phyloP scores from a whole-genome alignment of 2,329 filamentous ascomycete species.

The Beauveria asiatica region DNA sequence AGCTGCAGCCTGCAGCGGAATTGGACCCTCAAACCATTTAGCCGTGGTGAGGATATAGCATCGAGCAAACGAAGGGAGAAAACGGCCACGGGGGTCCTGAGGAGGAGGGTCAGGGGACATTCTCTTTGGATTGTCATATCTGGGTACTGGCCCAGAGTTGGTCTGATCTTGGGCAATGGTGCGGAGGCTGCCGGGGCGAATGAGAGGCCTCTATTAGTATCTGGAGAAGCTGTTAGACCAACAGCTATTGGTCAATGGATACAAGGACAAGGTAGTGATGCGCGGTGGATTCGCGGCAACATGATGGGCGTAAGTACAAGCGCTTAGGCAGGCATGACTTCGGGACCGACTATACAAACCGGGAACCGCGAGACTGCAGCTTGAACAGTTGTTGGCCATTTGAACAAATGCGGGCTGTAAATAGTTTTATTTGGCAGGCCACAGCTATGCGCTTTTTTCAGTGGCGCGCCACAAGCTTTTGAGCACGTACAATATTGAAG shows the following conservation, averaged over 20 bases:
- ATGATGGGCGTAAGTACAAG: not conserved
- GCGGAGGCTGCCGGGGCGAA: slow-evolving; percentile 7
- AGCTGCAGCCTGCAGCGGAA: not conserved
- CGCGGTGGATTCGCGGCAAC: not conserved
- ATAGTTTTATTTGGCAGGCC: not conserved
- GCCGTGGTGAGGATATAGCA: no score
- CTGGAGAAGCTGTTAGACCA: not conserved
- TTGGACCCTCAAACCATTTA: not conserved
- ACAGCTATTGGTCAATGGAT: not conserved
- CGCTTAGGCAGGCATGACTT: not conserved
- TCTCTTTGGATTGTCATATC: not conserved
- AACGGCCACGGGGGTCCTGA: not conserved
- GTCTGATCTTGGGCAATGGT: slow-evolving; percentile 4
- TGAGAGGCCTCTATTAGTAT: not conserved
- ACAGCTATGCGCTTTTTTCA: not conserved
- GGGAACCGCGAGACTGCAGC: not conserved
- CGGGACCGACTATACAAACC: not conserved
- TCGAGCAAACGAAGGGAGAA: no score
- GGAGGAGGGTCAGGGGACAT: slow-evolving; percentile 6
- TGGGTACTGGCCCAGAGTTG: not conserved
- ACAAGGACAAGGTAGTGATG: not conserved
- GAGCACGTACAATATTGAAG: not conserved
- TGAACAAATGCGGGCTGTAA: not conserved
- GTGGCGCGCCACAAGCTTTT: not conserved
- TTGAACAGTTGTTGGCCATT: not conserved